These are phyloP conservation scores for Fusarium sterilihyphosum DNA, from an alignment of 2,329 filamentous ascomycete genomes.

Conservation along the genomic window DNA sequence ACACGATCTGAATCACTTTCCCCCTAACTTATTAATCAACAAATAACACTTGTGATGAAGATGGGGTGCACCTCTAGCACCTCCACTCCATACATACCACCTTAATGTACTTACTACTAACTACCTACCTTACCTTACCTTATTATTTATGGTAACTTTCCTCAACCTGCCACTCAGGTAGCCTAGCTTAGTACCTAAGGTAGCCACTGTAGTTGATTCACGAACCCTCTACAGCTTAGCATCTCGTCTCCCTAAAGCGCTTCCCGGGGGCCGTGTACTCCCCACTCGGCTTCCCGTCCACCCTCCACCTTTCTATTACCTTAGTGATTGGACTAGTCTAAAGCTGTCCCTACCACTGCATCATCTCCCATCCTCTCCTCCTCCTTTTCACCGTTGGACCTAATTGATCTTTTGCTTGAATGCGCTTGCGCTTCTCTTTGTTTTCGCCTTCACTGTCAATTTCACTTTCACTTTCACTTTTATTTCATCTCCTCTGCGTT, in stretches of 20 bases:
- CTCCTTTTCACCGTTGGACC: slow-evolving; percentile 34
- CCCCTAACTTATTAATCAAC: slow-evolving; percentile 8
- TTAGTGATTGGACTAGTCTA: background rate
- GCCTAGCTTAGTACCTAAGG: background rate
- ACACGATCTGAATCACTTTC: slow-evolving; percentile 27
- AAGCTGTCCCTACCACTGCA: slow-evolving; percentile 18
- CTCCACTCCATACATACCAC: background rate
- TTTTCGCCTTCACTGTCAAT: slow-evolving; percentile 15
- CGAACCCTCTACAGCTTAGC: slow-evolving; percentile 28
- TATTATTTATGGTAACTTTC: background rate
- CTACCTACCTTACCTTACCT: background rate
- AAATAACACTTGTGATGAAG: background rate
- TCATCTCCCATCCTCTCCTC: slow-evolving; percentile 35
- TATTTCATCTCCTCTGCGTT: slow-evolving; percentile 29
- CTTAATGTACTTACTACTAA: background rate
- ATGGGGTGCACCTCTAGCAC: background rate
- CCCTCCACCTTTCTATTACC: slow-evolving; percentile 15
- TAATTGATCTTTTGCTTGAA: slow-evolving; percentile 34
- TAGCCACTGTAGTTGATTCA: slow-evolving; percentile 26
- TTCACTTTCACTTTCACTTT: slow-evolving; percentile 20
- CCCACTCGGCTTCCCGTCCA: slow-evolving; percentile 33
- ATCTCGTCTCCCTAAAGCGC: slow-evolving; percentile 15
- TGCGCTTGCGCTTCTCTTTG: slow-evolving; percentile 38
- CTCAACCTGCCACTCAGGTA: background rate
- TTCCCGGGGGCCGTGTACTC: slow-evolving; percentile 20